Base-by-base conservation (phyloP, 192 early-diverging fungal species). In the Umbelopsis vinacea region DNA sequence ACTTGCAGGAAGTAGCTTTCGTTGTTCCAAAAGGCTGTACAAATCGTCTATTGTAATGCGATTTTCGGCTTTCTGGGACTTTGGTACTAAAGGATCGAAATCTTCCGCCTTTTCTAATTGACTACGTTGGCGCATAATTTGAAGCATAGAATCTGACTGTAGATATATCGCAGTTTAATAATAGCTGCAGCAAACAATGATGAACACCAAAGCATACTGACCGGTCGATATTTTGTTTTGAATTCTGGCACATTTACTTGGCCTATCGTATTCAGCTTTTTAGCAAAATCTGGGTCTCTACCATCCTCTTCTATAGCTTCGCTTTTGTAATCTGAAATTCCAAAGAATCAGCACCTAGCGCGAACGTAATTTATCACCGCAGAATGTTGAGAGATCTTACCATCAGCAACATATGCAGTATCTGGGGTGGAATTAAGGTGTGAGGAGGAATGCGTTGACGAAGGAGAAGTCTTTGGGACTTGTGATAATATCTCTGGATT, bases 381-480 rank as follows among this genome's bases (percentile, higher is more conserved):
- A 63, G 35, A 67, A 46, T 46, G 67, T 69, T 21, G 35, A n/a
- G 19, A 3, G 5, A 17, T 35, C 26, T 12, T 63, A 63, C 57
- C 57, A 63, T 63, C 57, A 33, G 57, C 57, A 29, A 63, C 26
- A 26, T 63, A 63, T 37, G 26, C 24, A 14, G 26, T 26, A 15
- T 17, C 33, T n/a, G 57, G 10, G 0, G 57, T 45, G 3, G 69
- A 70, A 46, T 52, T 22, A 19, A 6, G 21, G 33, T 29, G 29
- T 46, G 48, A 46, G 3, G 53, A 48, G 33, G n/a, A 22, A 50
- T 37, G n/a, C 43, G 46, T 35, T 52, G 72, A 29, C 12, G 72
- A 66, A 40, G 72, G 72, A 33, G 72, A 74, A 4, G 72, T 43
- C 7, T 52, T 57, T 68, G 72, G 72, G 21, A 24, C 48, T 43